A percentile compares a stretch with the other conserved stretches of the same genome.
Conservation (phyloP, 306 rosid species). For the Leucaena leucocephala region DNA sequence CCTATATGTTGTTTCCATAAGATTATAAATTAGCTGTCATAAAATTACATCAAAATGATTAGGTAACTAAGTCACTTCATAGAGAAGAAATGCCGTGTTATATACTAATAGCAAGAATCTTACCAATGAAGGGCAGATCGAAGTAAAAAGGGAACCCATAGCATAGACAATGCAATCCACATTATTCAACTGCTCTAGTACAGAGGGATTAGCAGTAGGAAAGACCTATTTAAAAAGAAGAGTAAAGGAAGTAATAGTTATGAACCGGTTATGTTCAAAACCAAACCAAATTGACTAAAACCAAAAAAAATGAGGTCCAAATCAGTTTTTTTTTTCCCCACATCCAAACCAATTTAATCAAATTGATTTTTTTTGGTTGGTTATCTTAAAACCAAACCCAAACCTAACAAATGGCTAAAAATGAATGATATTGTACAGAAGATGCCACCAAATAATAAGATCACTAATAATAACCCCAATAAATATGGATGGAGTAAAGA, state of each 20-base stretch:
- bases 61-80: not conserved
- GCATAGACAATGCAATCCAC: constrained; percentile 91
- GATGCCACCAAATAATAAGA: too few species aligned
- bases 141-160: constrained; percentile 96
- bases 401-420: too few species aligned
- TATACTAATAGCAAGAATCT: constrained; percentile 26
- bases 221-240: constrained; percentile 58
- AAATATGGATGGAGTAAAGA: not conserved
- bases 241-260: constrained; percentile 8
- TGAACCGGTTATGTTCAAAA: too few species aligned
- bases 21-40: constrained; percentile 18
- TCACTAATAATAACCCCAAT: not conserved
- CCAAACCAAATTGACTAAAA: too few species aligned
- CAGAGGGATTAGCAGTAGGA: constrained; percentile 69
- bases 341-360: too few species aligned
- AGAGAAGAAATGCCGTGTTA: not conserved
- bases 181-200: constrained; percentile 69
- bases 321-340: too few species aligned
- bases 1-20: not conserved
- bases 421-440: not conserved
- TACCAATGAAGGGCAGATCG: constrained; percentile 95
- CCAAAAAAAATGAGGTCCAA: too few species aligned
- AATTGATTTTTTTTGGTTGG: too few species aligned
- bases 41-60: constrained; percentile 20
- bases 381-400: too few species aligned